Evolutionary conservation across 768 basidiomycete species (phyloP).

Genomic region (Grammothele lineata): DNA sequence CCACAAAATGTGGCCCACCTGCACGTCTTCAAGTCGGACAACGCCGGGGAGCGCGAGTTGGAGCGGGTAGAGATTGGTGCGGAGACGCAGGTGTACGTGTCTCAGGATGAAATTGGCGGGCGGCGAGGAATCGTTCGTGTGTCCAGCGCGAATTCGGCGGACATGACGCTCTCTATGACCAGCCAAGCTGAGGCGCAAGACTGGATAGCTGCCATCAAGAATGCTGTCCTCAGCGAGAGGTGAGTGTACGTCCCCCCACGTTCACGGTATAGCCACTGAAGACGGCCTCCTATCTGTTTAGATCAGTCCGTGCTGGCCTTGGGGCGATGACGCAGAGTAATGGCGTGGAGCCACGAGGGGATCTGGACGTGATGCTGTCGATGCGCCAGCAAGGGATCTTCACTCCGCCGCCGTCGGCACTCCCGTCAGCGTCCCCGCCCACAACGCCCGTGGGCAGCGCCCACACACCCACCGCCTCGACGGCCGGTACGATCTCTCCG

Average conservation of each 20-base stretch:
- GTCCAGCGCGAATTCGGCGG: slow-evolving; percentile 44
- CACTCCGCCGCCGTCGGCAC: slow-evolving; percentile 26
- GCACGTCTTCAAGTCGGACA: slow-evolving; percentile 67
- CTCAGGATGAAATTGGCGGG: slow-evolving; percentile 45
- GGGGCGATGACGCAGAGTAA: slow-evolving; percentile 39
- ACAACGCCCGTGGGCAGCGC: too few species aligned
- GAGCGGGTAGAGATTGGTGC: slow-evolving; percentile 76
- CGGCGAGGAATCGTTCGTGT: slow-evolving; percentile 59
- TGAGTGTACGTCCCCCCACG: slow-evolving; percentile 24
- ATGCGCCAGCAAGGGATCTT: slow-evolving; percentile 68
- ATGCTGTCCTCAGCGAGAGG: slow-evolving; percentile 67
- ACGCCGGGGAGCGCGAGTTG: slow-evolving; percentile 57
- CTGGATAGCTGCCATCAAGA: slow-evolving; percentile 77
- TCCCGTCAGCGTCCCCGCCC: too few species aligned
- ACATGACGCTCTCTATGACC: slow-evolving; percentile 48
- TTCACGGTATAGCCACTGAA: slow-evolving; percentile 5
- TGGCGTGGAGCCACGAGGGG: slow-evolving; percentile 64
- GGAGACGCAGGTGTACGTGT: slow-evolving; percentile 70
- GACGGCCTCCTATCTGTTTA: slow-evolving; percentile 23
- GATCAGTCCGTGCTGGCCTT: slow-evolving; percentile 67
- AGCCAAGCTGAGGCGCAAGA: slow-evolving; percentile 59
- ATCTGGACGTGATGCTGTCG: slow-evolving; percentile 80
- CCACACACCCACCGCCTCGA: slow-evolving; percentile 15
- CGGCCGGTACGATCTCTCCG: slow-evolving; percentile 27
- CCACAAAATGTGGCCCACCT: slow-evolving; percentile 32